phyloP scores from a whole-genome alignment of 2,329 filamentous ascomycete species.

The Gaeumannomyces sp. region DNA sequence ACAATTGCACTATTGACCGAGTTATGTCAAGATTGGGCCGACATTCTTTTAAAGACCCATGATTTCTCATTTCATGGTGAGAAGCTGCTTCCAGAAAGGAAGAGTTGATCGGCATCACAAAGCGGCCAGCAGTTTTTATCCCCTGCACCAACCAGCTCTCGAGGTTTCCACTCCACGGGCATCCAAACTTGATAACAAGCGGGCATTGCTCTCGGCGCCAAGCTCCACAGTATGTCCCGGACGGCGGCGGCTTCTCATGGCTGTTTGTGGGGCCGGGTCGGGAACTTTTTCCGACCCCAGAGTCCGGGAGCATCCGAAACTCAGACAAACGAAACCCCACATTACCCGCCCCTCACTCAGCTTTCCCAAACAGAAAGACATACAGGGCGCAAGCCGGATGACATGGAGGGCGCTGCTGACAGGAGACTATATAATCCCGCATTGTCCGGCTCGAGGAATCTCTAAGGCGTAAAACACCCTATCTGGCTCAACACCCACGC shows the following conservation, averaged over 20 bases:
- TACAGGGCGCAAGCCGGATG: background rate
- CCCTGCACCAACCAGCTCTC: background rate
- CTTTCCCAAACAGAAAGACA: too few relatives aligned
- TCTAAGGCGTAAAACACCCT: background rate
- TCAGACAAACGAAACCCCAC: background rate
- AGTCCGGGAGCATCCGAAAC: too few relatives aligned
- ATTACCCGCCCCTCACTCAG: background rate
- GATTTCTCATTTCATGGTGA: too few relatives aligned
- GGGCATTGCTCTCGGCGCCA: background rate
- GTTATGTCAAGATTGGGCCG: too few relatives aligned
- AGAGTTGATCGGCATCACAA: background rate
- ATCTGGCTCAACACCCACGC: background rate
- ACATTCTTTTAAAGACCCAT: too few relatives aligned
- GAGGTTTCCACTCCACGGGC: too few relatives aligned
- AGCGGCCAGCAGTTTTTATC: background rate
- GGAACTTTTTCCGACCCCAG: background rate
- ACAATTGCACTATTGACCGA: too few relatives aligned
- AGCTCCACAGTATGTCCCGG: background rate
- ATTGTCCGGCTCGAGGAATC: background rate
- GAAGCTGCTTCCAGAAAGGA: too few relatives aligned
- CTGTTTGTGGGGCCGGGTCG: background rate
- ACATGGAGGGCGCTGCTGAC: background rate
- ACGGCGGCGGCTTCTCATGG: too few relatives aligned
- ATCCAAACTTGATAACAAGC: background rate
- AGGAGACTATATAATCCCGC: background rate